Evolutionary conservation across 148 eudicot genomes (phyloP).

Genomic region (Vaccinium darrowii): DNA sequence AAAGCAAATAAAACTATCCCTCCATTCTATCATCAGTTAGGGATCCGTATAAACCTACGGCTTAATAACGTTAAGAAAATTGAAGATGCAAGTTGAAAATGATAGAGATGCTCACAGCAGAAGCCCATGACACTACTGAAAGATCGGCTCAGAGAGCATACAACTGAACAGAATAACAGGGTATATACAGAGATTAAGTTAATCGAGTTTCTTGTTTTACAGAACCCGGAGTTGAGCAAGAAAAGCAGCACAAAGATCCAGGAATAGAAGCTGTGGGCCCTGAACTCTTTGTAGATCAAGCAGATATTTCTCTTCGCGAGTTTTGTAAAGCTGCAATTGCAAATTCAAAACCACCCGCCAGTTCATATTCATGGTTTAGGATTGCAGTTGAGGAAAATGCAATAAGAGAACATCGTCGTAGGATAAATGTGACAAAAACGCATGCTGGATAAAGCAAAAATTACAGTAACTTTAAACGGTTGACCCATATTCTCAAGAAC

Average conservation of each 20-base stretch:
- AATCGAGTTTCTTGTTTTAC: conserved; percentile 21
- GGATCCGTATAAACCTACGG: not conserved
- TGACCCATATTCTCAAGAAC: not conserved
- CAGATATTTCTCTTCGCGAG: conserved; percentile 79
- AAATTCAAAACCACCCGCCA: not conserved
- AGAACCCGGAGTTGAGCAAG: conserved; percentile 96
- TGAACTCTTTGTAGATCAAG: conserved; percentile 90
- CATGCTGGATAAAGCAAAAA: not conserved
- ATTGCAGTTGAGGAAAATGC: not conserved
- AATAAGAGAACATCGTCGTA: not conserved
- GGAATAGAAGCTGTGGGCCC: conserved; percentile 88
- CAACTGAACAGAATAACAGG: not conserved
- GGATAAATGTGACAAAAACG: not conserved
- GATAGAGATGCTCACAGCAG: not conserved
- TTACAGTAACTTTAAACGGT: not conserved
- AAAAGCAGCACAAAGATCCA: conserved; percentile 88
- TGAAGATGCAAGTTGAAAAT: not conserved
- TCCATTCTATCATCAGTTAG: not conserved
- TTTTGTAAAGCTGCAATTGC: conserved; percentile 70
- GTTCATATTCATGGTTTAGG: not conserved
- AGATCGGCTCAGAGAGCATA: conserved; percentile 15
- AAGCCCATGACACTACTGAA: conserved; percentile 22
- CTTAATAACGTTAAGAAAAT: not conserved
- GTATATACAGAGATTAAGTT: conserved; percentile 27
- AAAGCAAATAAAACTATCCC: not conserved